phyloP scores from a whole-genome alignment of 1,139 yeast genomes.

The Geotrichum reessii region DNA sequence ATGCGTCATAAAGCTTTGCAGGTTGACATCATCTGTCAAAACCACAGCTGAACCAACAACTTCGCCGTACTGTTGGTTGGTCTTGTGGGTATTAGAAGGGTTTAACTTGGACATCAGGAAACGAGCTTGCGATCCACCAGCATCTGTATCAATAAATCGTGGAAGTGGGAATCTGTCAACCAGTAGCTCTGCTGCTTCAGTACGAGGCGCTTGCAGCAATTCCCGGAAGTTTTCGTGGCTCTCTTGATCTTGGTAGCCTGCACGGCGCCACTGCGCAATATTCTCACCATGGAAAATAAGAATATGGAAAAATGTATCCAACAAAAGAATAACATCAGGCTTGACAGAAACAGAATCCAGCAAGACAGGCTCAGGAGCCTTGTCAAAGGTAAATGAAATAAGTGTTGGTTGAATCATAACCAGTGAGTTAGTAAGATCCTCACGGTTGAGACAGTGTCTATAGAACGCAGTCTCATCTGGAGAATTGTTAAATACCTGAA shows the following conservation, averaged over 20 bases:
- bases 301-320: slow-evolving; percentile 72
- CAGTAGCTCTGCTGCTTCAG: slow-evolving; percentile 61
- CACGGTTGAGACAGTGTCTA: slow-evolving; percentile 63
- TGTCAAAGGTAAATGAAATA: slow-evolving; percentile 57
- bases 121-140: slow-evolving; percentile 75
- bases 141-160: slow-evolving; percentile 66
- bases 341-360: slow-evolving; percentile 64
- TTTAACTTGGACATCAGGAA: slow-evolving; percentile 69
- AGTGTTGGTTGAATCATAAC: slow-evolving; percentile 76
- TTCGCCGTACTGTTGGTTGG: slow-evolving; percentile 38
- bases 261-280: slow-evolving; percentile 66
- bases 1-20: slow-evolving; percentile 62
- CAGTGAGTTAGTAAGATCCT: slow-evolving; percentile 59
- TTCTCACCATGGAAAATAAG: slow-evolving; percentile 63
- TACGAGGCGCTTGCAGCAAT: slow-evolving; percentile 57
- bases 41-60: slow-evolving; percentile 38
- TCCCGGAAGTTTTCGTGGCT: slow-evolving; percentile 59
- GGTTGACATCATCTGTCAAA: slow-evolving; percentile 64
- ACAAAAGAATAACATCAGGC: slow-evolving; percentile 53
- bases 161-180: slow-evolving; percentile 71
- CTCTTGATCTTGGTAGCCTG: slow-evolving; percentile 59
- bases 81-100: slow-evolving; percentile 60
- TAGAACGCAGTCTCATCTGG: slow-evolving; percentile 75
- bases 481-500: slow-evolving; percentile 67
- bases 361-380: slow-evolving; percentile 51